Base-by-base conservation (phyloP, 176 grass and related monocot genomes). In the Lolium perenne region DNA sequence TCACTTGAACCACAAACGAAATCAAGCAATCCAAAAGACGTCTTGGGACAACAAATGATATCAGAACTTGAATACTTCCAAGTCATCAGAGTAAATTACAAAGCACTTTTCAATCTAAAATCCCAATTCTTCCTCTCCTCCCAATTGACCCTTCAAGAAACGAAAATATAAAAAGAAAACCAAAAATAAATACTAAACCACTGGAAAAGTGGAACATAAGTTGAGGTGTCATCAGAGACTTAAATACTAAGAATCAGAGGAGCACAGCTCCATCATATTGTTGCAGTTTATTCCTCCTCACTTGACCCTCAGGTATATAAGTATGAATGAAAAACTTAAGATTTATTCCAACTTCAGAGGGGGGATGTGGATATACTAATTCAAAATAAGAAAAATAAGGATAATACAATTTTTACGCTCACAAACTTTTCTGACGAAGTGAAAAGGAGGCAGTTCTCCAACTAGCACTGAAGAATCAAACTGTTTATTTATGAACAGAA, bases 241-340 rank as follows among this genome's bases (percentile, higher is more conserved):
- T 84, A 68, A 87, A 91, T 80, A 80, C 81, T 80, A 5, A 22
- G 40, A 91, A 91, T 91, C 89, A 87, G 15, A 11, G 15, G 80
- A 60, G 56, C 1, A 58, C 10, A 17, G 49, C 64, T 15, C 43
- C 23, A 60, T 81, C 85, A 87, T 91, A 81, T 87, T 91, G 85
- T 91, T 91, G 89, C 89, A 80, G 89, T 91, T 84, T 26, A 59
- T 76, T 49, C 6, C 35, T 91, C 80, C 35, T 91, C 85, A 54
- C 15, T 45, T 91, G 76, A 81, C 17, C 76, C 80, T 57, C 66
- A 9, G 4, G 18, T 1, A 16, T 1, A 8, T 0, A 74, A 29
- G 46, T 11, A 67, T 2, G 2, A 0, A 68, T 17, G 1, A 17
- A 49, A 13, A 59, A 4, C 18, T 4, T 18, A 11, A 21, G 1